Evolutionary conservation across 2,329 filamentous ascomycete genomes (phyloP).

Genomic region (Tolypocladium ovalisporum): DNA sequence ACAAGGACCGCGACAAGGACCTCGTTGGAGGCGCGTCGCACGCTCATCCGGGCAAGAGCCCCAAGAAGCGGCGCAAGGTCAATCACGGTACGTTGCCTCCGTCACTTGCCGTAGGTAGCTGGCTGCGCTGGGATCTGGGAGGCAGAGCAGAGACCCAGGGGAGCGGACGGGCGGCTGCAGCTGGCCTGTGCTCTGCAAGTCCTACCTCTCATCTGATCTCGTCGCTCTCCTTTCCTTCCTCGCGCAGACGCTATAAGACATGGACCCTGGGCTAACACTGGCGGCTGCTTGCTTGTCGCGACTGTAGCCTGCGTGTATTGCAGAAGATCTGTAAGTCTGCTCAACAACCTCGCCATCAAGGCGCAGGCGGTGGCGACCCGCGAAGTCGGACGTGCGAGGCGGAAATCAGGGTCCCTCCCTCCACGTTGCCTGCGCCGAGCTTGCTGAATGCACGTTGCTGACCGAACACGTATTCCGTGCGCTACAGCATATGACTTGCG

Average conservation of each 20-base stretch:
- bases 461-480: constrained; percentile 9
- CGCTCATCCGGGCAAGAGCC: constrained; percentile 36
- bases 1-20: constrained; percentile 15
- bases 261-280: constrained; percentile 1
- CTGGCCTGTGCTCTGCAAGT: neutral
- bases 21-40: neutral
- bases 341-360: neutral
- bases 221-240: constrained; percentile 1
- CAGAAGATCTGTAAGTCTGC: constrained; percentile 71
- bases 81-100: constrained; percentile 63
- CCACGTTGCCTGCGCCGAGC: neutral
- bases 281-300: neutral
- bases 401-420: neutral
- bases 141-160: neutral
- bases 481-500: constrained; percentile 78
- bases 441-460: constrained; percentile 1
- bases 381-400: neutral
- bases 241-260: neutral
- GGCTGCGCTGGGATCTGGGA: neutral
- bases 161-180: neutral
- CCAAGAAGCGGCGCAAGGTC: constrained; percentile 80
- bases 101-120: neutral
- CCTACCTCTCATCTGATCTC: neutral
- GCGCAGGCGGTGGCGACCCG: constrained; percentile 1
- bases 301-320: constrained; percentile 71